A percentile compares a stretch with the other conserved stretches of the same genome.
Conservation (phyloP, 495 filamentous ascomycete genomes). For the Xylaria curta region DNA sequence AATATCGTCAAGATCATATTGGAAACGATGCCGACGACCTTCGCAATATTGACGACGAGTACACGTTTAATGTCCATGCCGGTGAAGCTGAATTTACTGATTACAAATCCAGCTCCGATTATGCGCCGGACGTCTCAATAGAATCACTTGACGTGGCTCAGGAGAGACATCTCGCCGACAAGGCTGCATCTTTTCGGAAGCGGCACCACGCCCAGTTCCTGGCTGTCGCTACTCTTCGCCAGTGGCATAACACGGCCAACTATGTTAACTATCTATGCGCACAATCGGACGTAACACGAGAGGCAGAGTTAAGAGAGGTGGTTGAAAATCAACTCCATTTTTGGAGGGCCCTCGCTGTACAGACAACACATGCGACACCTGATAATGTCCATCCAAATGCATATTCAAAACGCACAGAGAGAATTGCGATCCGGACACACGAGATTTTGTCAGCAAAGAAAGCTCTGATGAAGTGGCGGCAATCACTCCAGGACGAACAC, state of each 20-base stretch:
- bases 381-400: constrained; percentile 30
- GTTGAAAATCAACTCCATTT: constrained; percentile 30
- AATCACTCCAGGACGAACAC: constrained; percentile 28
- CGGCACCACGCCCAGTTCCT: constrained; percentile 37
- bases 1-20: constrained; percentile 24
- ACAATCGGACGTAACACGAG: constrained; percentile 36
- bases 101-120: constrained; percentile 2
- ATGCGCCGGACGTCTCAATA: not conserved
- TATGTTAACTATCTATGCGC: constrained; percentile 34
- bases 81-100: constrained; percentile 16
- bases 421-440: constrained; percentile 33
- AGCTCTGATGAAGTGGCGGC: constrained; percentile 34
- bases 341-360: constrained; percentile 34
- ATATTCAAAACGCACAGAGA: constrained; percentile 41
- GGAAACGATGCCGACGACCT: constrained; percentile 17
- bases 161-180: constrained; percentile 28
- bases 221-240: constrained; percentile 33
- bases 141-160: constrained; percentile 19
- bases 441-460: constrained; percentile 33
- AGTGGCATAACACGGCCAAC: constrained; percentile 35
- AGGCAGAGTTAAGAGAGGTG: constrained; percentile 35
- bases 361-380: constrained; percentile 29
- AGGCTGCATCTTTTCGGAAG: constrained; percentile 34
- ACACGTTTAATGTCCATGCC: constrained; percentile 15
- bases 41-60: constrained; percentile 14